phyloP scores from a whole-genome alignment of 345 rosid genomes.

The Punica granatum region DNA sequence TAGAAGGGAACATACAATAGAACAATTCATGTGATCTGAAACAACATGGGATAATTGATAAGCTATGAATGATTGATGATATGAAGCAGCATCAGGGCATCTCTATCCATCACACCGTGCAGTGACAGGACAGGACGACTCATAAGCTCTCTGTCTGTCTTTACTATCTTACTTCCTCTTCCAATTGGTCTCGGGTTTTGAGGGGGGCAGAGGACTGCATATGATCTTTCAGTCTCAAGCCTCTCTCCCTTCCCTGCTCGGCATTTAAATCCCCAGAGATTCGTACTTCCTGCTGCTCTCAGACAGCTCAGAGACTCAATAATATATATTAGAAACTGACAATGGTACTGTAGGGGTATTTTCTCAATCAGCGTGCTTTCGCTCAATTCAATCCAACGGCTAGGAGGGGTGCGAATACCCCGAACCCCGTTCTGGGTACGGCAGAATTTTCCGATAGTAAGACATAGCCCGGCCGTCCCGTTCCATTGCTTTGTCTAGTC shows the following conservation, averaged over 20 bases:
- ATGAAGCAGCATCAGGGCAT: too few species aligned
- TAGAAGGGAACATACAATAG: neutral
- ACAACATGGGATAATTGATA: too few species aligned
- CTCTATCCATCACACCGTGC: neutral
- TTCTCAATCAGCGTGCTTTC: neutral
- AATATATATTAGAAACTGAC: neutral
- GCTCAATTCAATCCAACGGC: too few species aligned
- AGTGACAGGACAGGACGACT: neutral
- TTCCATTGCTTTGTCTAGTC: too few species aligned
- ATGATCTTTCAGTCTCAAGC: neutral
- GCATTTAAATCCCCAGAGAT: neutral
- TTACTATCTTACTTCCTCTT: neutral
- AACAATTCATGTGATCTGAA: neutral
- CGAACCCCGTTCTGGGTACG: too few species aligned
- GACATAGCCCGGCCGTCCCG: too few species aligned
- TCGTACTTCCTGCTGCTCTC: neutral
- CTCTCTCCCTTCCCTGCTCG: neutral
- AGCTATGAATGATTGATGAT: too few species aligned
- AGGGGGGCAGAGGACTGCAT: neutral
- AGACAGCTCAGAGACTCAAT: neutral
- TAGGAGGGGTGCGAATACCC: too few species aligned
- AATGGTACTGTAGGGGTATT: neutral
- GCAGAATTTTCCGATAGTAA: too few species aligned
- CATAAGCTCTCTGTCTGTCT: neutral
- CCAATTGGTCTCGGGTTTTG: neutral